Evolutionary conservation across 306 rosid genomes (phyloP).

Genomic region (Gillenia trifoliata): DNA sequence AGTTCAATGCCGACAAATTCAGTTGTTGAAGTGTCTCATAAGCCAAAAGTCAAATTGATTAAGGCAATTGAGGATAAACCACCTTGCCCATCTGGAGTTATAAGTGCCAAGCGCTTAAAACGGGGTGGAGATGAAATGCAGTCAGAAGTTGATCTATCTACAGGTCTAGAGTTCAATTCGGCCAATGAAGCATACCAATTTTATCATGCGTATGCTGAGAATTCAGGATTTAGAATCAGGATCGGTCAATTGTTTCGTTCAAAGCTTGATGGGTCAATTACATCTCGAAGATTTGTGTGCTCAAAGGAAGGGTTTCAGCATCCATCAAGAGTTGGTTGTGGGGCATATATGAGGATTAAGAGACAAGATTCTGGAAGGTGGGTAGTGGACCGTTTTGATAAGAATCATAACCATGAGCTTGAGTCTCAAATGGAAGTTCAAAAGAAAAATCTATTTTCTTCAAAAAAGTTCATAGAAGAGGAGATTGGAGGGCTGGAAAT

Average conservation of each 20-base stretch:
- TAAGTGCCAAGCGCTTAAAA: constrained; percentile 55
- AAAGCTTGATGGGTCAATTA: constrained; percentile 69
- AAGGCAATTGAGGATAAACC: constrained; percentile 37
- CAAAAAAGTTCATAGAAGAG: constrained; percentile 59
- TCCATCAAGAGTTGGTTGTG: constrained; percentile 95
- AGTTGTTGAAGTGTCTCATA: constrained; percentile 32
- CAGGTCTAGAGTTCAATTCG: constrained; percentile 74
- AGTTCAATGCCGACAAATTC: constrained; percentile 31
- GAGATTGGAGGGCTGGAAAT: constrained; percentile 50
- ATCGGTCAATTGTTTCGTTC: constrained; percentile 94
- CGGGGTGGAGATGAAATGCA: constrained; percentile 49
- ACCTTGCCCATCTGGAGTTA: constrained; percentile 53
- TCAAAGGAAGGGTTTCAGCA: constrained; percentile 95
- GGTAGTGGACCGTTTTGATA: constrained; percentile 80
- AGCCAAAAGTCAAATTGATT: constrained; percentile 51
- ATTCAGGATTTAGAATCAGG: constrained; percentile 70
- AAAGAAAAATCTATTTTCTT: constrained; percentile 39
- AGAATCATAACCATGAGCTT: constrained; percentile 81
- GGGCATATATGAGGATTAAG: constrained; percentile 86
- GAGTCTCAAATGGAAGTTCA: constrained; percentile 40
- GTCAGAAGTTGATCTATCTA: constrained; percentile 50
- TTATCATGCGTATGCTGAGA: constrained; percentile 71
- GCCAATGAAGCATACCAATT: constrained; percentile 85
- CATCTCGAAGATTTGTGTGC: constrained; percentile 92
- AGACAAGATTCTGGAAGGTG: constrained; percentile 78